These are phyloP conservation scores for Debaryomyces robertsiae DNA, from an alignment of 1,139 yeast genomes.

Conservation along the genomic window DNA sequence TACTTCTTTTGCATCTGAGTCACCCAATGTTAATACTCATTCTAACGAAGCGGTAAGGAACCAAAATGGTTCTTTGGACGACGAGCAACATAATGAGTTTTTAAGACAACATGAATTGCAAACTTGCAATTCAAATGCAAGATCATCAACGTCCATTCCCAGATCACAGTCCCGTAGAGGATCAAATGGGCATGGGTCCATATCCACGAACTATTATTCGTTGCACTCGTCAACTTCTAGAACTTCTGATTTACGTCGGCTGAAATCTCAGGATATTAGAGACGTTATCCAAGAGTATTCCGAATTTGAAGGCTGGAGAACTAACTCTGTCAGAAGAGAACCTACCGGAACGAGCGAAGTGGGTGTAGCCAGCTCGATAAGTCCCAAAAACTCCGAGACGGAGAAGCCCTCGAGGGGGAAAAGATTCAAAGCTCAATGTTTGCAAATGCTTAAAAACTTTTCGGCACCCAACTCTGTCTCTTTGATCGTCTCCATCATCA, in stretches of 20 bases:
- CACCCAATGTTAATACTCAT: neutral
- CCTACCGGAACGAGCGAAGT: conserved; percentile 13
- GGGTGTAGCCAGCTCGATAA: conserved; percentile 11
- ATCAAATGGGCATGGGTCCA: conserved; percentile 12
- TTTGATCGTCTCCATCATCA: conserved; percentile 58
- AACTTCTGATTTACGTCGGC: conserved; percentile 40
- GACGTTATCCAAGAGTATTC: conserved; percentile 67
- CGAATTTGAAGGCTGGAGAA: conserved; percentile 43
- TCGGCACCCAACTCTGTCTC: conserved; percentile 70
- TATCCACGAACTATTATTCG: conserved; percentile 15
- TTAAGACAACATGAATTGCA: conserved; percentile 20
- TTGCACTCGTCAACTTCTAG: conserved; percentile 22
- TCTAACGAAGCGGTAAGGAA: neutral
- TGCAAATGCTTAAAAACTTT: conserved; percentile 51
- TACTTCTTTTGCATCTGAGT: conserved; percentile 7
- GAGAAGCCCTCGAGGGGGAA: conserved; percentile 3
- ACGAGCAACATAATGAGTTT: conserved; percentile 22
- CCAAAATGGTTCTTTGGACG: neutral
- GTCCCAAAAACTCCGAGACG: conserved; percentile 8
- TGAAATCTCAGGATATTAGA: conserved; percentile 52
- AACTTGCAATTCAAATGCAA: conserved; percentile 14
- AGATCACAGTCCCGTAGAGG: conserved; percentile 10
- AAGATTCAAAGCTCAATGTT: conserved; percentile 15
- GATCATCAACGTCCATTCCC: conserved; percentile 13
- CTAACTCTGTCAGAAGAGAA: conserved; percentile 14